Percentiles rank a stretch among this genome's conserved stretches.
These are phyloP conservation scores for Xylariaceae sp. DNA, from an alignment of 2,329 filamentous ascomycete species.

Conservation along the genomic window DNA sequence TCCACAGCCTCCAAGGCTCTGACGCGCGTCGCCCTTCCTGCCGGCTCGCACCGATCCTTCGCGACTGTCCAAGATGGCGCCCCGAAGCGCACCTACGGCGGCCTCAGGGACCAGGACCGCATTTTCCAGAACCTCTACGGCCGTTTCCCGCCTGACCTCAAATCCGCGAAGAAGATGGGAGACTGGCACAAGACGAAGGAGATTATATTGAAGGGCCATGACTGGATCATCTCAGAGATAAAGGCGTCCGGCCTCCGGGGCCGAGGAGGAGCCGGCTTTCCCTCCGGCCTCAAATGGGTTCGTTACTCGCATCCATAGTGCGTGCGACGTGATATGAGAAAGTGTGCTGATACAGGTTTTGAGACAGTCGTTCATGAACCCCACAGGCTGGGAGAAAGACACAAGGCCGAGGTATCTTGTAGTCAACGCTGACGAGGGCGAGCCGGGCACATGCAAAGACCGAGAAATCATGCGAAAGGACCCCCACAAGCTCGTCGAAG, in stretches of 20 bases:
- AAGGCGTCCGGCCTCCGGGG: constrained; percentile 95
- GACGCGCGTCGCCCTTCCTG: constrained; percentile 35
- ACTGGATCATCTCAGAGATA: constrained; percentile 97
- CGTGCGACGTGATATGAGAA: background rate
- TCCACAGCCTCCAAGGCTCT: constrained; percentile 40
- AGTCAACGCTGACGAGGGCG: constrained; percentile 97
- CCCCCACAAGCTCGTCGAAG: constrained; percentile 97
- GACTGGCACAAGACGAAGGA: constrained; percentile 99
- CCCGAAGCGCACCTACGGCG: constrained; percentile 72
- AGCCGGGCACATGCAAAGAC: constrained; percentile 99
- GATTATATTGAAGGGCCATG: constrained; percentile 92
- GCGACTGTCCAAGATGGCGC: constrained; percentile 72
- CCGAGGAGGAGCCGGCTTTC: constrained; percentile 95
- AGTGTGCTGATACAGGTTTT: background rate
- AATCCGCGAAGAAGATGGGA: constrained; percentile 94
- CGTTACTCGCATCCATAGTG: constrained; percentile 10
- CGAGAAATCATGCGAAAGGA: constrained; percentile 99
- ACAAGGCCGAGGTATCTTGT: constrained; percentile 92
- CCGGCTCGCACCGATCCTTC: constrained; percentile 62
- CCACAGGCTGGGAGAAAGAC: constrained; percentile 99
- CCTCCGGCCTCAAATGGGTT: constrained; percentile 98
- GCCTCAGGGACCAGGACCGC: constrained; percentile 90
- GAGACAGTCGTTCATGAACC: constrained; percentile 95
- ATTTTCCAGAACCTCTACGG: constrained; percentile 99
- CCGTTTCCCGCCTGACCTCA: constrained; percentile 84